A percentile compares a stretch with the other conserved stretches of the same genome.
Conservation (phyloP, 192 early-diverging fungal genomes). For the Coemansia sp. region DNA sequence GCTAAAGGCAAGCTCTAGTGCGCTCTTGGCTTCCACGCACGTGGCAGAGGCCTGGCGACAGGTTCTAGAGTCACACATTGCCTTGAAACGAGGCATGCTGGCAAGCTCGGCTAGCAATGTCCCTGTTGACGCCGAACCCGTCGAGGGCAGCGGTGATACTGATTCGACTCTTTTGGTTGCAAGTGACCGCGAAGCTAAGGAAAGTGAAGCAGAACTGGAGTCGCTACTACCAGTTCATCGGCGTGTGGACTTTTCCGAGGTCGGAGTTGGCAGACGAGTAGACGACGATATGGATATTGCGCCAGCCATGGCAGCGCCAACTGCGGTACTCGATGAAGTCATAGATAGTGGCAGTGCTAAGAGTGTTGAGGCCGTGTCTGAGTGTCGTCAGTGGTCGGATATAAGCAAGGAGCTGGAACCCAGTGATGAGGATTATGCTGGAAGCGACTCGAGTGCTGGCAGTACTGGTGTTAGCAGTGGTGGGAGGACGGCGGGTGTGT, state of each 20-base stretch:
- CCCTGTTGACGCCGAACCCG: neutral
- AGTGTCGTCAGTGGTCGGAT: slow-evolving; percentile 28
- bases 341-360: neutral
- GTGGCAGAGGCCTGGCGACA: slow-evolving; percentile 38
- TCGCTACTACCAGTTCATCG: slow-evolving; percentile 22
- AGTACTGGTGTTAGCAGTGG: neutral
- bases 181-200: neutral
- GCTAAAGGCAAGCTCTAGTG: neutral
- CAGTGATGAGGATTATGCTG: neutral
- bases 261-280: slow-evolving; percentile 35
- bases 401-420: slow-evolving; percentile 29
- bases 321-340: neutral
- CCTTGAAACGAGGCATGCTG: slow-evolving; percentile 28
- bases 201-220: neutral
- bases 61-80: slow-evolving; percentile 37
- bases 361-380: neutral
- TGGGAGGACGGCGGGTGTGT: neutral
- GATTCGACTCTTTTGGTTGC: neutral
- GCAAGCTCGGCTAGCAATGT: neutral
- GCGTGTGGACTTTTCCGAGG: slow-evolving; percentile 38
- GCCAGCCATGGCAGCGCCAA: neutral
- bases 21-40: slow-evolving; percentile 24
- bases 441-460: neutral
- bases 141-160: neutral
- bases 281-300: slow-evolving; percentile 40